These are phyloP conservation scores for Irpex sp. DNA, from an alignment of 1,284 basidiomycete genomes.

Conservation along the genomic window DNA sequence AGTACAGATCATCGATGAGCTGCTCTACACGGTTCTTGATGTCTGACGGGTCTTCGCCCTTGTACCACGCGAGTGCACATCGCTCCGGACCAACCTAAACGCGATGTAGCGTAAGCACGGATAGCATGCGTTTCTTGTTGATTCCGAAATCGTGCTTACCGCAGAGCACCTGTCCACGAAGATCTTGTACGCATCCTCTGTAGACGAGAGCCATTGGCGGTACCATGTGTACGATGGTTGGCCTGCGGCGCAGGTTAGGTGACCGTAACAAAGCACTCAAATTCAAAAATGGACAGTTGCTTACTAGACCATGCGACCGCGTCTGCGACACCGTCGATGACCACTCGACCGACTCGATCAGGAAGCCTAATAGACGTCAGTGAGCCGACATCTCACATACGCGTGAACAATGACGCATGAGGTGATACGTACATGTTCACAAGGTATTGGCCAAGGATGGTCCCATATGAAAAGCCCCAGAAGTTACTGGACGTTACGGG, in stretches of 20 bases:
- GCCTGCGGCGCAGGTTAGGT: slow-evolving; percentile 15
- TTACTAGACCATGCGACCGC: slow-evolving; percentile 26
- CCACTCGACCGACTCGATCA: slow-evolving; percentile 21
- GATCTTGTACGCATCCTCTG: slow-evolving; percentile 30
- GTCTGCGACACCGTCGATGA: slow-evolving; percentile 23
- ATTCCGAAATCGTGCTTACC: slow-evolving; percentile 14
- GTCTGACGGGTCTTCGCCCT: slow-evolving; percentile 21
- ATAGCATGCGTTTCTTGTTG: background rate
- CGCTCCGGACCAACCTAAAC: slow-evolving; percentile 26
- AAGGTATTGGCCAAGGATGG: slow-evolving; percentile 24
- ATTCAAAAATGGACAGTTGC: slow-evolving; percentile 4
- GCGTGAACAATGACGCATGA: slow-evolving; percentile 22
- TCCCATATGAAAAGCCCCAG: slow-evolving; percentile 25
- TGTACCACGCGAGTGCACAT: slow-evolving; percentile 26
- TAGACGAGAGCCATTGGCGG: slow-evolving; percentile 25
- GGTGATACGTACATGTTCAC: slow-evolving; percentile 18
- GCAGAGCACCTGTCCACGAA: slow-evolving; percentile 33
- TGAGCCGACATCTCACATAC: slow-evolving; percentile 11
- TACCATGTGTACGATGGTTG: slow-evolving; percentile 34
- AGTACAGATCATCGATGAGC: slow-evolving; percentile 31
- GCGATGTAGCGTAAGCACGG: background rate
- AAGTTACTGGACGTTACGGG: slow-evolving; percentile 17
- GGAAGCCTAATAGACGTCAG: slow-evolving; percentile 15
- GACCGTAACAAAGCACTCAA: background rate
- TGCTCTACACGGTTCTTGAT: slow-evolving; percentile 30